Evolutionary conservation across 2,329 filamentous ascomycete species (phyloP).

Genomic region (Annulohypoxylon truncatum): DNA sequence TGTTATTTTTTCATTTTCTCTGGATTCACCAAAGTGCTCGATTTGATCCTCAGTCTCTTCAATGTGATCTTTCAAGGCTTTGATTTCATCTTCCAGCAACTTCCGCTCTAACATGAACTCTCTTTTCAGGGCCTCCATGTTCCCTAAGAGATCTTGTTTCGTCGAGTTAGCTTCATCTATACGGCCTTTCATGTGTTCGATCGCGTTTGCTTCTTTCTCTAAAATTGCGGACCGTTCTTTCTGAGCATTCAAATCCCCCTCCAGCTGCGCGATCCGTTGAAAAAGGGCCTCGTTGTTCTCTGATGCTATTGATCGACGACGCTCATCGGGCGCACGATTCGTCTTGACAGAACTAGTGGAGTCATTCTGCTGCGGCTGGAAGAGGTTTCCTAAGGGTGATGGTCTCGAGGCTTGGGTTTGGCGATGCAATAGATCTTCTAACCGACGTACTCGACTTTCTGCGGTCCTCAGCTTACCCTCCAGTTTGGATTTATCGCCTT

Average conservation of each 20-base stretch:
- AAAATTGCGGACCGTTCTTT: conserved; percentile 74
- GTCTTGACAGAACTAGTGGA: conserved; percentile 63
- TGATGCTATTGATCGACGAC: conserved; percentile 55
- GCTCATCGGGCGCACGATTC: conserved; percentile 56
- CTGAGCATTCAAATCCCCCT: conserved; percentile 81
- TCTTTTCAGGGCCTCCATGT: conserved; percentile 90
- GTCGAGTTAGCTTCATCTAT: conserved; percentile 90
- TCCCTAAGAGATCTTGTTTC: conserved; percentile 92
- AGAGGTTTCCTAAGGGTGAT: conserved; percentile 63
- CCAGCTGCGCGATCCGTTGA: conserved; percentile 71
- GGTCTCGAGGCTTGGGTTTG: conserved; percentile 72
- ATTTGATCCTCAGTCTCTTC: conserved; percentile 95
- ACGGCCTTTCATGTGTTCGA: conserved; percentile 71
- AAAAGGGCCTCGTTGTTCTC: conserved; percentile 61
- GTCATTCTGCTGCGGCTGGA: conserved; percentile 63
- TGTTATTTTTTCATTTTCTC: conserved; percentile 81
- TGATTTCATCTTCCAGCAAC: conserved; percentile 83
- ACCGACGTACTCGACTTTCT: conserved; percentile 86
- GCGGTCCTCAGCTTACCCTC: conserved; percentile 83
- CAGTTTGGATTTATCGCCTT: conserved; percentile 81
- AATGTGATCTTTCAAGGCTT: conserved; percentile 77
- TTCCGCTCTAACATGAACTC: conserved; percentile 90
- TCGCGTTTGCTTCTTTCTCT: conserved; percentile 75
- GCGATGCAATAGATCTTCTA: conserved; percentile 92
- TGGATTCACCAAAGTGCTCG: conserved; percentile 82